Evolutionary conservation across 176 grass and related monocot genomes (phyloP).

Genomic region (Elaeis guineensis): DNA sequence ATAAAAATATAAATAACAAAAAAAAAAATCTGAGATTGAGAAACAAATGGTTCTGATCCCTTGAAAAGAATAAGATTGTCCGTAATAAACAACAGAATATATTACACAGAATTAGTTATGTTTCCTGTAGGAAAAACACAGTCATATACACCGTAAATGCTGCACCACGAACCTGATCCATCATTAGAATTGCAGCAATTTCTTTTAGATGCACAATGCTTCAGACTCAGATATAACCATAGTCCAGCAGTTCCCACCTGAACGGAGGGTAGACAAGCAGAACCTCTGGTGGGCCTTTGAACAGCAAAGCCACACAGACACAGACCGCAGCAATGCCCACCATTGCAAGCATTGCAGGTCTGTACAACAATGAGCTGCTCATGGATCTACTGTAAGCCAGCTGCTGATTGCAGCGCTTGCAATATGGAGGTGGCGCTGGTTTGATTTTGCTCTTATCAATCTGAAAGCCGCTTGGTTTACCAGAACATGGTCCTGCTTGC

Average conservation of each 20-base stretch:
- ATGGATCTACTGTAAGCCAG: slow-evolving; percentile 8
- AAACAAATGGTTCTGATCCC: no score
- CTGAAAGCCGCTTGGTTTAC: slow-evolving; percentile 35
- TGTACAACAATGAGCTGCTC: slow-evolving; percentile 42
- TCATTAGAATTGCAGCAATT: no score
- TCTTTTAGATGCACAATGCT: no score
- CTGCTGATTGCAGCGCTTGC: slow-evolving; percentile 36
- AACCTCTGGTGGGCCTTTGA: slow-evolving; percentile 52
- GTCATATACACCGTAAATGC: no score
- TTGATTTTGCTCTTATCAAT: slow-evolving; percentile 30
- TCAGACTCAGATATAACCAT: slow-evolving; percentile 42
- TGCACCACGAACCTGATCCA: no score
- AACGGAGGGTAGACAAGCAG: slow-evolving; percentile 39
- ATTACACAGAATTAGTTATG: no score
- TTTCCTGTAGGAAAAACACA: no score
- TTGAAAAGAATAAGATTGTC: no score
- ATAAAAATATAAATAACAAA: no score
- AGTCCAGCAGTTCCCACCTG: slow-evolving; percentile 43
- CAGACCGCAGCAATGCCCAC: slow-evolving; percentile 70
- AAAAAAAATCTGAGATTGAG: no score
- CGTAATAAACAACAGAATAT: no score
- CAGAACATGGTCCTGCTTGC: slow-evolving; percentile 11
- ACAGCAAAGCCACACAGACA: slow-evolving; percentile 72
- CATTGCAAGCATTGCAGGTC: slow-evolving; percentile 50
- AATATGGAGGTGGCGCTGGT: slow-evolving; percentile 25